phyloP scores from a whole-genome alignment of 306 rosid species.

The Boehmeria nivea region DNA sequence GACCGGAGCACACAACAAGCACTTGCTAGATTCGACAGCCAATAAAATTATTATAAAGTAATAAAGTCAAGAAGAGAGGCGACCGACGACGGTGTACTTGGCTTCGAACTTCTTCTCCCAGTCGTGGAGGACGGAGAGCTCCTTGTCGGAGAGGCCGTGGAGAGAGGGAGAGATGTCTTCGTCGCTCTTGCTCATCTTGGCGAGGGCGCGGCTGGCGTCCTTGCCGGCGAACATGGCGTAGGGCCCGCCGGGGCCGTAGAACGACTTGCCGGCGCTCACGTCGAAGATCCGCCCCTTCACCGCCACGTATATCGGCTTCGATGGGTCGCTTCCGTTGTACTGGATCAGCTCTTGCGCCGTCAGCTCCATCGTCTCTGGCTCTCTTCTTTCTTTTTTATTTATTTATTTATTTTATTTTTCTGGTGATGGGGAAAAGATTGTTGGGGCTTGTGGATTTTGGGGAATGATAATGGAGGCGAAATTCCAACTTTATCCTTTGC shows the following conservation, averaged over 20 bases:
- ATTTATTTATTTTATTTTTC: no score
- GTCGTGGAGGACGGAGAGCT: constrained; percentile 87
- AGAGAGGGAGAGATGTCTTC: constrained; percentile 59
- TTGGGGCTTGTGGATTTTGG: no score
- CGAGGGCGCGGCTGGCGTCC: constrained; percentile 94
- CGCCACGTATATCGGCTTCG: constrained; percentile 79
- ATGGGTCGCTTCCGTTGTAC: constrained; percentile 70
- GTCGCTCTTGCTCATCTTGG: constrained; percentile 89
- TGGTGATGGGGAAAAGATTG: no score
- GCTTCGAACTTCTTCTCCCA: constrained; percentile 96
- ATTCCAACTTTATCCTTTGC: no score
- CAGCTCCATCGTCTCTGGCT: constrained; percentile 46
- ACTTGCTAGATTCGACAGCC: no score
- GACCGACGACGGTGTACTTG: constrained; percentile 82
- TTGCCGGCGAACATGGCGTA: constrained; percentile 93
- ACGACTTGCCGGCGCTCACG: constrained; percentile 72
- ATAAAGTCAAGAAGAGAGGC: constrained; percentile 33
- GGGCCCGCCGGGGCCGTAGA: constrained; percentile 91
- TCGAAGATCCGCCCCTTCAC: constrained; percentile 76
- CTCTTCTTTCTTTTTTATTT: no score
- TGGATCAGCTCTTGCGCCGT: constrained; percentile 47
- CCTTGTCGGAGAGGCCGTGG: constrained; percentile 86
- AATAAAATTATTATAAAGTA: background rate
- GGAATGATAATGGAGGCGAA: no score
- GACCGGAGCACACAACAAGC: no score